Evolutionary conservation across 2,329 filamentous ascomycete species (phyloP).

Genomic region (Ustilaginoidea virens): DNA sequence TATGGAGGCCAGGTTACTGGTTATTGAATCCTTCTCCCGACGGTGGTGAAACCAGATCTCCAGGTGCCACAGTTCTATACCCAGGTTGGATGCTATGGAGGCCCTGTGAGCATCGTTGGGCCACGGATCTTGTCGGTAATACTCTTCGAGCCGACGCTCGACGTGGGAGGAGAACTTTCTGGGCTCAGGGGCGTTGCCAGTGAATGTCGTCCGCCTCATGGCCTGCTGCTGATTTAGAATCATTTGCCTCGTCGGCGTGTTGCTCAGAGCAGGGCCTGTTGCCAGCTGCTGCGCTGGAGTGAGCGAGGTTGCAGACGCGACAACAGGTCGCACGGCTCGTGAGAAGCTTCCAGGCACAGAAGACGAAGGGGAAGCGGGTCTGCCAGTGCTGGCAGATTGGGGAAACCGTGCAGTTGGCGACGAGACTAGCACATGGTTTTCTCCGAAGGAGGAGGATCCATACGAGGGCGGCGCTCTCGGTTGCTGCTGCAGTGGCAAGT

Average conservation of each 20-base stretch:
- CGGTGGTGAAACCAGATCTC: slow-evolving; percentile 41
- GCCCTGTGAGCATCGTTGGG: slow-evolving; percentile 35
- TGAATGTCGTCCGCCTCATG: slow-evolving; percentile 23
- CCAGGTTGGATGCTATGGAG: slow-evolving; percentile 37
- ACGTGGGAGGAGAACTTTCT: slow-evolving; percentile 33
- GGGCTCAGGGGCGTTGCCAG: slow-evolving; percentile 22
- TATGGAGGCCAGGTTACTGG: slow-evolving; percentile 28
- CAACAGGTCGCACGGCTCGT: slow-evolving; percentile 9
- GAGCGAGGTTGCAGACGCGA: slow-evolving; percentile 12
- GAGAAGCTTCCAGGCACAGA: slow-evolving; percentile 9
- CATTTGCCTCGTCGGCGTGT: slow-evolving; percentile 18
- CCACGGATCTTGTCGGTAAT: slow-evolving; percentile 30
- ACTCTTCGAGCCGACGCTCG: slow-evolving; percentile 34
- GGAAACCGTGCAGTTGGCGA: slow-evolving; percentile 2
- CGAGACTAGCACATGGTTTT: background rate
- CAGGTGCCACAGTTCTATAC: slow-evolving; percentile 34
- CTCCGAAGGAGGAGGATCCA: background rate
- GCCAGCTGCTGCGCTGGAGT: slow-evolving; percentile 9
- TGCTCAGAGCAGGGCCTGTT: slow-evolving; percentile 8
- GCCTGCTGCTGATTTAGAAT: slow-evolving; percentile 30
- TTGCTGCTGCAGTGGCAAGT: slow-evolving; percentile 5
- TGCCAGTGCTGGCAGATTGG: slow-evolving; percentile 10
- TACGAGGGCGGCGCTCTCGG: background rate
- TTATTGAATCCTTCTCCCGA: slow-evolving; percentile 30
- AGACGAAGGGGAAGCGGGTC: slow-evolving; percentile 7